phyloP scores from a whole-genome alignment of 1,284 basidiomycete genomes.

The Heterobasidion parviporum region DNA sequence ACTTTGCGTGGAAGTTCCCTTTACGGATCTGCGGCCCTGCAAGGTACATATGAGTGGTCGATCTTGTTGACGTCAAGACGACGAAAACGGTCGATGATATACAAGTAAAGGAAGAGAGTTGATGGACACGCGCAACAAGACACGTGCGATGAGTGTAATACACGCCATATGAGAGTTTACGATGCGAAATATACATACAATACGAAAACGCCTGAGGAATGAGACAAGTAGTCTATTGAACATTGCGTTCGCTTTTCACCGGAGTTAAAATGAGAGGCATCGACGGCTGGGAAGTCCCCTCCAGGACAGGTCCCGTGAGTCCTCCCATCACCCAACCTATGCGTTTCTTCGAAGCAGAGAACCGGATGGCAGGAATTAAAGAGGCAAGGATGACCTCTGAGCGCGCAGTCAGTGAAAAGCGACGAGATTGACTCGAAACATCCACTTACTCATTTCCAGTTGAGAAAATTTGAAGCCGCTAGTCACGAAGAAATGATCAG shows the following conservation, averaged over 20 bases:
- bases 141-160: too few relatives aligned
- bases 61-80: too few relatives aligned
- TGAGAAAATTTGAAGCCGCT: constrained; percentile 4
- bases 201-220: not conserved
- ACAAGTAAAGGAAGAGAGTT: too few relatives aligned
- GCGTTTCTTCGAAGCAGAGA: not conserved
- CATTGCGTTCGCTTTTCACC: not conserved
- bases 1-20: too few relatives aligned
- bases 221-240: not conserved
- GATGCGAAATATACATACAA: not conserved
- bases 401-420: not conserved
- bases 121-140: too few relatives aligned
- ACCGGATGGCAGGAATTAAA: not conserved
- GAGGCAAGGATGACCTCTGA: not conserved
- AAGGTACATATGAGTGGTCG: too few relatives aligned
- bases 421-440: not conserved
- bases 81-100: too few relatives aligned
- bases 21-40: too few relatives aligned
- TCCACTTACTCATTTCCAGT: constrained; percentile 1
- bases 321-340: not conserved
- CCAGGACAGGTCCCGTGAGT: not conserved
- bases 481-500: not conserved
- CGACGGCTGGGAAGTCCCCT: not conserved
- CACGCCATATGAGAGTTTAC: not conserved
- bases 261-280: not conserved